Conservation (phyloP, 495 filamentous ascomycete species). For the Daldinia bambusicola region DNA sequence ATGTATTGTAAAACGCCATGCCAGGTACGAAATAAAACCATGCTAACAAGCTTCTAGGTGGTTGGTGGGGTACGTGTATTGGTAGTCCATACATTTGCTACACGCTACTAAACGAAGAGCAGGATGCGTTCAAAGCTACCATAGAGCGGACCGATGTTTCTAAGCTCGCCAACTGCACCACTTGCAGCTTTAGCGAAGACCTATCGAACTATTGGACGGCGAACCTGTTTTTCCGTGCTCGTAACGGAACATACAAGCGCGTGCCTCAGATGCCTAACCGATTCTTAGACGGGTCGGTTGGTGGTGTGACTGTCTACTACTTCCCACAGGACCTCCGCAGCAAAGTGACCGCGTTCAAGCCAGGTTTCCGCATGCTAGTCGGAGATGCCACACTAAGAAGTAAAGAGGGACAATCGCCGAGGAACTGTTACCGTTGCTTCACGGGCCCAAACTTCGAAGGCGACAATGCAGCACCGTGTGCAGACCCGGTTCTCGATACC, state of each 20-base stretch:
- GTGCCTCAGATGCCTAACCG: conserved; percentile 53
- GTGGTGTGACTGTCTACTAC: conserved; percentile 60
- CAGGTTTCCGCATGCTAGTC: conserved; percentile 38
- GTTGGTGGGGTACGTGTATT: conserved; percentile 7
- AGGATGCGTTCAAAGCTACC: conserved; percentile 48
- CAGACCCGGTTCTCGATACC: conserved; percentile 45
- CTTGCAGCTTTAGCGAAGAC: conserved; percentile 48
- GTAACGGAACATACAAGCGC: conserved; percentile 53
- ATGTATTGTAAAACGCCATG: background rate
- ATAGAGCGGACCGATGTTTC: conserved; percentile 44
- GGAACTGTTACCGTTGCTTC: conserved; percentile 54
- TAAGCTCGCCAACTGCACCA: conserved; percentile 46
- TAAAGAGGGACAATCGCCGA: conserved; percentile 43
- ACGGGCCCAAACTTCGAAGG: conserved; percentile 46
- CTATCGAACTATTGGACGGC: conserved; percentile 58
- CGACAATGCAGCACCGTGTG: conserved; percentile 47
- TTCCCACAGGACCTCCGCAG: conserved; percentile 47
- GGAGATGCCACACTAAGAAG: conserved; percentile 39
- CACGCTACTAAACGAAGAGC: background rate
- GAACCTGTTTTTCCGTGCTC: conserved; percentile 51
- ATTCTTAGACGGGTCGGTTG: conserved; percentile 43
- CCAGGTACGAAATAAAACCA: background rate
- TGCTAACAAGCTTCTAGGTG: background rate
- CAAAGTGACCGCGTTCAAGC: conserved; percentile 49
- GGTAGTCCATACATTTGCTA: background rate